Evolutionary conservation across 345 rosid genomes (phyloP).

Genomic region (Populus euphratica): DNA sequence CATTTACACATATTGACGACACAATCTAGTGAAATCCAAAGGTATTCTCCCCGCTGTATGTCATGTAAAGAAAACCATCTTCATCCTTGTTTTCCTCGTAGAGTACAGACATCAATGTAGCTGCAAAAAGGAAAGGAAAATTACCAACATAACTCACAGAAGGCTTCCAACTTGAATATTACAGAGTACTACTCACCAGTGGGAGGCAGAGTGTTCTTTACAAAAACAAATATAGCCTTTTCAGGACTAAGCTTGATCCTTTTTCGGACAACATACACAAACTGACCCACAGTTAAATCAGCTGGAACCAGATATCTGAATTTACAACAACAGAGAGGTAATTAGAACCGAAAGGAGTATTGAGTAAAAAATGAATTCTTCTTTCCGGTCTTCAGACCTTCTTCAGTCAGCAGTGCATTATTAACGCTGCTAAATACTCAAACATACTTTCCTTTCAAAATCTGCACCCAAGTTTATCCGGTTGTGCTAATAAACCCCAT

Average conservation of each 20-base stretch:
- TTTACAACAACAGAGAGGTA: neutral
- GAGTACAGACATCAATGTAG: conserved; percentile 59
- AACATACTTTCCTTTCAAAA: neutral
- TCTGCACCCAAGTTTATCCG: too few relatives aligned
- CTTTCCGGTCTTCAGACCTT: neutral
- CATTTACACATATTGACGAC: conserved; percentile 21
- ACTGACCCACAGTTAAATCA: conserved; percentile 71
- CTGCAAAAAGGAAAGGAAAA: conserved; percentile 30
- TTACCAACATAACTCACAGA: neutral
- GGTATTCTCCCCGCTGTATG: conserved; percentile 77
- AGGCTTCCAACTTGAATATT: neutral
- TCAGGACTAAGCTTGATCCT: conserved; percentile 75
- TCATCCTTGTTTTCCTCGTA: conserved; percentile 67
- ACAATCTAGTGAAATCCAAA: conserved; percentile 36
- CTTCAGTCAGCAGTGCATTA: neutral
- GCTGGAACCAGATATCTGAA: conserved; percentile 74
- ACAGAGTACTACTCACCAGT: conserved; percentile 38
- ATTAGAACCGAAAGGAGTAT: neutral
- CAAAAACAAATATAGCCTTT: conserved; percentile 70
- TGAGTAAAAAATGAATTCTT: neutral
- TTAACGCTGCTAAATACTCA: neutral
- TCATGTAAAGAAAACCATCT: conserved; percentile 74
- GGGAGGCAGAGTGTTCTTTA: conserved; percentile 60
- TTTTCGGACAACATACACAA: conserved; percentile 73
- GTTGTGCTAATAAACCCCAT: too few relatives aligned